Evolutionary conservation across 202 grass and related monocot species (phyloP).

Genomic region (Cymbopogon flexuosus): DNA sequence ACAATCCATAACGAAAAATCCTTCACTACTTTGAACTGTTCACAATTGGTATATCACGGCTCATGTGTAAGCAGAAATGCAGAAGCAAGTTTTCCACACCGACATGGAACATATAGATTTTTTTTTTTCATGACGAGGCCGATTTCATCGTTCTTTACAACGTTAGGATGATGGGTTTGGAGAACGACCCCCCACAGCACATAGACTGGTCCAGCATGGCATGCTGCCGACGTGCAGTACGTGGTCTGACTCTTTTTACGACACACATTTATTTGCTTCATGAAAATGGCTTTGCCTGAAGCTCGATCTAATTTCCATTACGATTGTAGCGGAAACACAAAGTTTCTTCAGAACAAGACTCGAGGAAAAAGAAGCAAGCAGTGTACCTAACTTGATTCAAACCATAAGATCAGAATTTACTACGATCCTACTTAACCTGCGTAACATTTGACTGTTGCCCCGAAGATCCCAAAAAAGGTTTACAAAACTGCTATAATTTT

Average conservation of each 20-base stretch:
- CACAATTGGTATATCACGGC: not conserved
- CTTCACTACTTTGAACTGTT: not conserved
- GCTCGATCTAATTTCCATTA: no score
- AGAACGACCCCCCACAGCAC: no score
- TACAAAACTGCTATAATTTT: not conserved
- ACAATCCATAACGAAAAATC: not conserved
- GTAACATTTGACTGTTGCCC: not conserved
- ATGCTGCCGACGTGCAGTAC: no score
- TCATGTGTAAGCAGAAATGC: not conserved
- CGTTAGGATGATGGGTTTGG: no score
- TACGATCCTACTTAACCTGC: not conserved
- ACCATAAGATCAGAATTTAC: not conserved
- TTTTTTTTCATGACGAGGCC: no score
- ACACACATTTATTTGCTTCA: no score
- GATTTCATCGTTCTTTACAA: no score
- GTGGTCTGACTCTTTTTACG: no score
- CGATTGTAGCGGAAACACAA: no score
- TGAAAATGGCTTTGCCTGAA: no score
- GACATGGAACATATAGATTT: not conserved
- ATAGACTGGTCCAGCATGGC: no score
- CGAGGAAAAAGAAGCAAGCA: no score
- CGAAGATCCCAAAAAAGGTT: not conserved
- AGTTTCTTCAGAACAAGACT: not conserved
- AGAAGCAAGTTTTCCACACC: not conserved
- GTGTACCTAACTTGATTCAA: not conserved